Conservation (phyloP, 2,329 filamentous ascomycete species). For the Orbilia quercus region DNA sequence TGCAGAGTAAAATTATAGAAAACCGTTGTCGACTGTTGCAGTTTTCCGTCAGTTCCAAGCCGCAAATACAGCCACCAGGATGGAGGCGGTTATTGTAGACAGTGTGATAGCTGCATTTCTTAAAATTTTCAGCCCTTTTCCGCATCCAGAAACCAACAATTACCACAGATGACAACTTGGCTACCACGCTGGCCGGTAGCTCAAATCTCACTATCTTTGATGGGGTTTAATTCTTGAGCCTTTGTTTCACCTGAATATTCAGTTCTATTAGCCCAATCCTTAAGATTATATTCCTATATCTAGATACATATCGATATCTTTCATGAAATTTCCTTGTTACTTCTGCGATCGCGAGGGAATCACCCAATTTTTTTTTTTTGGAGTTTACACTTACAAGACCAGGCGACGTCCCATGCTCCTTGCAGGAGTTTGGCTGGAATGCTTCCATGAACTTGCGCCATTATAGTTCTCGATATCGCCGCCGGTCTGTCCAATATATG, state of each 20-base stretch:
- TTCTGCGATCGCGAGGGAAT: not conserved
- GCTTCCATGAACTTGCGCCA: not conserved
- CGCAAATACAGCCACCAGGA: not conserved
- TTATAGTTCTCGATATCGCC: too few relatives aligned
- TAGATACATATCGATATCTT: not conserved
- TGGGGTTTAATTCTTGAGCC: not conserved
- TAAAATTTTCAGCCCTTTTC: not conserved
- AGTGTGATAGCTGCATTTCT: not conserved
- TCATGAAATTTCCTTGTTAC: not conserved
- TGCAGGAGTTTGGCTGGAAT: not conserved
- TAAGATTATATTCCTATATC: constrained; percentile 4
- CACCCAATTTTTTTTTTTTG: not conserved
- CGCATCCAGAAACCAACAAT: not conserved
- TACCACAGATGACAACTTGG: not conserved
- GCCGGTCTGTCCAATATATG: too few relatives aligned
- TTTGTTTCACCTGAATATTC: constrained; percentile 1
- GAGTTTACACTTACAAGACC: constrained; percentile 1
- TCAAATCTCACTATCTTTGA: not conserved
- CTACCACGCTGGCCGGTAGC: constrained; percentile 1
- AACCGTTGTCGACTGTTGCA: not conserved
- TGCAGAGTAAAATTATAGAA: constrained; percentile 2
- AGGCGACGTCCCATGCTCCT: not conserved
- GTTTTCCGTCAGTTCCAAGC: not conserved
- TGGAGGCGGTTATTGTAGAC: not conserved
- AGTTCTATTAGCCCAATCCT: not conserved